Evolutionary conservation across 2,329 filamentous ascomycete species (phyloP), one percentile per base, ranked within the genome.

Genomic region (Talaromyces sp.): DNA sequence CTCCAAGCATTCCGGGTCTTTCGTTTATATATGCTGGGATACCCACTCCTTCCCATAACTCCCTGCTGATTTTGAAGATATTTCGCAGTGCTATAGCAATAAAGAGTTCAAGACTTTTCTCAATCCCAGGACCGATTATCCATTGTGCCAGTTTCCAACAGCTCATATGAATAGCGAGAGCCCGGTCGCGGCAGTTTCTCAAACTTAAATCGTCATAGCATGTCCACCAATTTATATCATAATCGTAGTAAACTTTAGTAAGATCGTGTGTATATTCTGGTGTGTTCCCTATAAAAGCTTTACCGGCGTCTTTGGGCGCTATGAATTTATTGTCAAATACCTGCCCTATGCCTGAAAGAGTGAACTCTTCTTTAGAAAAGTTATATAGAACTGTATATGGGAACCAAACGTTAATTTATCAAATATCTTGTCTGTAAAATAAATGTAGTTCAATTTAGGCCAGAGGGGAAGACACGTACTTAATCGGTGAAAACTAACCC

Each of bases 161-260:
- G 50, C 46, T 58, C 56, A 58, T 58, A 51, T 55, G 56, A n/a
- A 58, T 52, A 41, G 26, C 56, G 21, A 58, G n/a, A 26, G 29
- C 8, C 32, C 19, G 50, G 29, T 58, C 8, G 31, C 31, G 46
- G 29, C 29, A 38, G 29, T 52, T 29, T 52, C 19, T 43, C 11
- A 41, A 19, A 13, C 9, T 10, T 2, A 31, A 31, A 31, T 8
- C 11, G 4, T 31, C 29, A 31, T 31, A 31, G 7, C 2, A 2
- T 9, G 29, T 31, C 56, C 56, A 58, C 56, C 56, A 41, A 46
- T 10, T 3, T 27, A 58, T 24, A n/a, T 58, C 46, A 31, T 8
- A 9, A 14, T 4, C 6, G 13, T 24, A 3, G 24, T 29, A 58
- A 35, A 38, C n/a, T 41, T 52, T 52, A 17, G 31, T 41, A 13